Base-by-base conservation (phyloP, 2,329 filamentous ascomycete species). In the Colletotrichum spinosum region DNA sequence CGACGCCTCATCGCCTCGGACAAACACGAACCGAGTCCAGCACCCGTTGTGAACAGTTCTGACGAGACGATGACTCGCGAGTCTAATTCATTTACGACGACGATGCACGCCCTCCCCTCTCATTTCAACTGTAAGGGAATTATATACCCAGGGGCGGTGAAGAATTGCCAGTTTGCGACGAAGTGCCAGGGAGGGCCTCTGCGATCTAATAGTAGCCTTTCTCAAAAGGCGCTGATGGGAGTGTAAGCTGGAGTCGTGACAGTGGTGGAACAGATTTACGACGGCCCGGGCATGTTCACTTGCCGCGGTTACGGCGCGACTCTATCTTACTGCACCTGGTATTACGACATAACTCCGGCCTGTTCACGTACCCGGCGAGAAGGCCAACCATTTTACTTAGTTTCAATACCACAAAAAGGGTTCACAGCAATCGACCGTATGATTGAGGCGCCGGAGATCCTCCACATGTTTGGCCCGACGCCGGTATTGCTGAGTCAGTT, bases 101-200 rank as follows among this genome's bases (percentile, higher is more conserved):
- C 60, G 45, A 68, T 38, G 68, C 72, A 67, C 34, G 69, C 74
- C 70, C 72, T 74, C 70, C 73, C 71, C 71, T 71, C 77, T 77
- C 71, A 69, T 74, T 77, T 77, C 74, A 71, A 68, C 37, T 35
- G 73, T 73, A 68, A 73, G 74, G 71, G 72, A 75, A 76, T 70
- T 75, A 78, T 80, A 81, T 80, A 81, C 79, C 78, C 76, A 70
- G 55, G 55, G 51, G 67, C 15, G 58, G 17, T 42, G 71, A 69
- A 68, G 67, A 69, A 70, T 68, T 70, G 73, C 73, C 73, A 53
- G 53, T 60, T 76, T 72, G 70, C 63, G 63, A 70, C 59, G 62
- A 62, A 70, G 72, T 72, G 69, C 70, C 68, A 73, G 73, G 74
- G 72, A 75, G 73, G 69, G 68, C 62, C 63, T 45, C 44, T 65